Percentiles rank a stretch among this genome's conserved stretches.
Conservation (phyloP, 352 stramenopile species). For the Aphanomyces euteiches region DNA sequence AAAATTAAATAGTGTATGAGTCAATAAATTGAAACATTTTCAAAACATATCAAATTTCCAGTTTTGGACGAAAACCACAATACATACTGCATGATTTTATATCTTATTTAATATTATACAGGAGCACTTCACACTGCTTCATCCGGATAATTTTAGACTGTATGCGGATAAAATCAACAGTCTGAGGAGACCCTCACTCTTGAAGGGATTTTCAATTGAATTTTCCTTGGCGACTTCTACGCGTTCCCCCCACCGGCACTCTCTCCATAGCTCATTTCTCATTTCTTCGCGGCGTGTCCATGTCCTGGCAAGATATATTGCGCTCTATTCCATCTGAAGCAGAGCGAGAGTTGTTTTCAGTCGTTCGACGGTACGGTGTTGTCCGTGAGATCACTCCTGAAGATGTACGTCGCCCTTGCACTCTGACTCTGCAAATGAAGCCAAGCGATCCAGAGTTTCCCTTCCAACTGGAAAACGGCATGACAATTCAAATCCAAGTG, state of each 20-base stretch:
- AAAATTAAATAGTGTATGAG: no score
- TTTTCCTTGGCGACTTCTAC: neutral
- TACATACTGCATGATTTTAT: no score
- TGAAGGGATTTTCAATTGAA: neutral
- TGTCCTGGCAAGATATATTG: slow-evolving; percentile 24
- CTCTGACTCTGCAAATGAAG: slow-evolving; percentile 14
- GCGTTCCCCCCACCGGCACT: neutral
- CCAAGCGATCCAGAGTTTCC: slow-evolving; percentile 30
- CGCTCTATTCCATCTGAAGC: slow-evolving; percentile 11
- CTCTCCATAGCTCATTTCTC: neutral
- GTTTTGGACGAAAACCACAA: no score
- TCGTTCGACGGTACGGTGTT: slow-evolving; percentile 19
- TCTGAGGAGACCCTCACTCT: no score
- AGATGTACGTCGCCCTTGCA: neutral
- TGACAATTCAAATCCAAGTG: slow-evolving; percentile 31
- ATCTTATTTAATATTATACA: no score
- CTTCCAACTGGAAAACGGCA: slow-evolving; percentile 12
- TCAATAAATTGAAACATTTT: no score
- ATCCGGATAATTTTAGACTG: no score
- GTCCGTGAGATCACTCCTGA: neutral
- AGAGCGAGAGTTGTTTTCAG: slow-evolving; percentile 23
- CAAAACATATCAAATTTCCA: no score
- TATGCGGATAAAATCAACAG: no score
- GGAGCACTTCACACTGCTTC: no score
- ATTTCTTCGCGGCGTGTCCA: neutral